Evolutionary conservation across 1,284 basidiomycete genomes (phyloP), one percentile per base, ranked within the genome.

Genomic region (Mixia osmundae): DNA sequence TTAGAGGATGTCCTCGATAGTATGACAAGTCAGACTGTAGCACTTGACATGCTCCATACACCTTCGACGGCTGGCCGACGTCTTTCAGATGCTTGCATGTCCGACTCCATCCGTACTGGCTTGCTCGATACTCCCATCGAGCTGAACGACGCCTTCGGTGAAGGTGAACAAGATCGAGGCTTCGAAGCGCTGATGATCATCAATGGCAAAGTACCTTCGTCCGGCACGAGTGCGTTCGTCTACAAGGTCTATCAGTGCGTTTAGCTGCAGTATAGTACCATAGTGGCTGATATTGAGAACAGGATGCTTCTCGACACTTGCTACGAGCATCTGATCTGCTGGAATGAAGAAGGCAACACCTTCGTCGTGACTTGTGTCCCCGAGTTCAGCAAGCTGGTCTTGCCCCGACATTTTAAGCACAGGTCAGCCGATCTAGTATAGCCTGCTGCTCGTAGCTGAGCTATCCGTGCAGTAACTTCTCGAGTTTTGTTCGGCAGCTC

Each of bases 401-500:
- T 57, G n/a, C 51, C 51, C 29, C 54, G 55, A 39, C 54, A 56
- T 36, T 57, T 56, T 38, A 57, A 57, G 45, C 55, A 57, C 40
- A 42, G 30, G 42, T 43, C 20, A 26, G 41, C 35, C 35, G 3
- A n/a, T 27, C 25, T 5, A 10, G 12, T 6, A 11, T 22, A 11
- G 4, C 14, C n/a, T 26, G 12, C 15, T 26, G n/a, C 10, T 20
- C 1, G 10, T n/a, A 18, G 26, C 16, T 19, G 3, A 40, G 23
- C 28, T 11, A 12, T 20, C 12, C 10, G 5, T 12, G 3, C 33
- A 55, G 50, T 43, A 57, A 83, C 74, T 83, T 82, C 55, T 78
- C 76, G 19, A 76, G 72, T 50, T 83, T 83, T 54, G 77, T 83
- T 34, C 70, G 78, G 36, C 79, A 83, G 53, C 65, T 83, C 36